phyloP scores from a whole-genome alignment of 2,329 filamentous ascomycete species.

The Byssochlamys sp. region DNA sequence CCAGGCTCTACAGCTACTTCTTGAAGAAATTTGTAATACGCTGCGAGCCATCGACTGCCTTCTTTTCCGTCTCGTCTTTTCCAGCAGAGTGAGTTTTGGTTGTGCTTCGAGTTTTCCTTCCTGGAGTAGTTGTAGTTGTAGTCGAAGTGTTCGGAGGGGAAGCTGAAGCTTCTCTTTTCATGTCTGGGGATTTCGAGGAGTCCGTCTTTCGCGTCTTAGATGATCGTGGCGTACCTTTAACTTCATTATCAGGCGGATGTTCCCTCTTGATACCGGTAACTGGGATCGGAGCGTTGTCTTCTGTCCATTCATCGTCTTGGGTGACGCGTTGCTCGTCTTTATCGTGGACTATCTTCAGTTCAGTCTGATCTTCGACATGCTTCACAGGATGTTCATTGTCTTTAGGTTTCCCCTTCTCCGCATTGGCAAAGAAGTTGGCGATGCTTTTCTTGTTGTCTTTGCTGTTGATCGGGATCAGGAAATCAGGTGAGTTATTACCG shows the following conservation, averaged over 20 bases:
- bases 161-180: constrained; percentile 15
- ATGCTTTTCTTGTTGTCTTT: constrained; percentile 87
- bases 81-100: constrained; percentile 45
- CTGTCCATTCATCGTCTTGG: constrained; percentile 35
- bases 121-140: constrained; percentile 10
- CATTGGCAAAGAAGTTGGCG: constrained; percentile 76
- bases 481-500: constrained; percentile 75
- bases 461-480: constrained; percentile 73
- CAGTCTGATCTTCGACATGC: constrained; percentile 25
- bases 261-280: constrained; percentile 41
- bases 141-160: constrained; percentile 12
- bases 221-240: constrained; percentile 4
- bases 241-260: constrained; percentile 22
- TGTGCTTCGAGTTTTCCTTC: constrained; percentile 45
- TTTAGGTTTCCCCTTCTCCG: constrained; percentile 17
- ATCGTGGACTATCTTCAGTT: constrained; percentile 14
- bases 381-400: constrained; percentile 4
- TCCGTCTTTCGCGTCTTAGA: constrained; percentile 18
- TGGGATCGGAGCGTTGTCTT: constrained; percentile 46
- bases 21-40: constrained; percentile 43
- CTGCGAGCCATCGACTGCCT: constrained; percentile 40
- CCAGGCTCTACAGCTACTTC: constrained; percentile 16
- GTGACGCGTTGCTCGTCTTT: constrained; percentile 27
- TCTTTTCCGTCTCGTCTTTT: constrained; percentile 36
- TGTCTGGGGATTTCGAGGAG: constrained; percentile 29